Conservation (phyloP, 495 filamentous ascomycete species). For the Penicillium simplicissimum region DNA sequence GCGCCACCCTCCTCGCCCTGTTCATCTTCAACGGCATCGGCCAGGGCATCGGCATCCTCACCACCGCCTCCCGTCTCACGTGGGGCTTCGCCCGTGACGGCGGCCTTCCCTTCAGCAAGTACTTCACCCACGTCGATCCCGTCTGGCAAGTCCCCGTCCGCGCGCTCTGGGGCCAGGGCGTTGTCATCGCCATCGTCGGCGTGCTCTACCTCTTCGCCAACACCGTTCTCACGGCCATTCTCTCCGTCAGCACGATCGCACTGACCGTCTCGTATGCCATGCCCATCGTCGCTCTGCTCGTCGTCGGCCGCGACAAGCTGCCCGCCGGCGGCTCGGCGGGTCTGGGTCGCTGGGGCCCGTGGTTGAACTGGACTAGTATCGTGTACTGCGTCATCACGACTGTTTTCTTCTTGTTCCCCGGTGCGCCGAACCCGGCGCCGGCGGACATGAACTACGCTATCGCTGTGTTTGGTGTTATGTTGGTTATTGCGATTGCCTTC, state of each 20-base stretch:
- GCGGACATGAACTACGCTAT: conserved; percentile 53
- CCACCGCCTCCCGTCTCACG: conserved; percentile 52
- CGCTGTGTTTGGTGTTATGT: conserved; percentile 52
- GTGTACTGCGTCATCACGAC: conserved; percentile 49
- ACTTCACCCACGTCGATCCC: conserved; percentile 44
- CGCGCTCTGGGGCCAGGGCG: conserved; percentile 45
- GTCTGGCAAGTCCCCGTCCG: conserved; percentile 47
- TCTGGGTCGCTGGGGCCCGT: conserved; percentile 40
- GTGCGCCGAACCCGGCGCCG: conserved; percentile 38
- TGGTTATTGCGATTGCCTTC: conserved; percentile 45
- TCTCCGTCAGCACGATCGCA: conserved; percentile 52
- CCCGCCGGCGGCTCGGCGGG: conserved; percentile 41
- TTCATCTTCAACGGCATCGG: conserved; percentile 53
- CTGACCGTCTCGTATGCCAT: conserved; percentile 51
- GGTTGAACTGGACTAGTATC: conserved; percentile 46
- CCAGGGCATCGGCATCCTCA: conserved; percentile 47
- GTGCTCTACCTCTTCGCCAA: conserved; percentile 49
- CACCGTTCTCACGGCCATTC: conserved; percentile 50
- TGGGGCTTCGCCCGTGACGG: conserved; percentile 62
- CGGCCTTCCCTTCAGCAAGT: conserved; percentile 48
- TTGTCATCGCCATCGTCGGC: conserved; percentile 45
- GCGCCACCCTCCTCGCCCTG: conserved; percentile 40
- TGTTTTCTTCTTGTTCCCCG: conserved; percentile 52
- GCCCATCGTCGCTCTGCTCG: conserved; percentile 44
- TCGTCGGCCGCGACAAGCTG: conserved; percentile 45